A percentile compares a stretch with the other conserved stretches of the same genome.
Conservation (phyloP, 805 yeast genomes). For the Hyphopichia homilentoma region DNA sequence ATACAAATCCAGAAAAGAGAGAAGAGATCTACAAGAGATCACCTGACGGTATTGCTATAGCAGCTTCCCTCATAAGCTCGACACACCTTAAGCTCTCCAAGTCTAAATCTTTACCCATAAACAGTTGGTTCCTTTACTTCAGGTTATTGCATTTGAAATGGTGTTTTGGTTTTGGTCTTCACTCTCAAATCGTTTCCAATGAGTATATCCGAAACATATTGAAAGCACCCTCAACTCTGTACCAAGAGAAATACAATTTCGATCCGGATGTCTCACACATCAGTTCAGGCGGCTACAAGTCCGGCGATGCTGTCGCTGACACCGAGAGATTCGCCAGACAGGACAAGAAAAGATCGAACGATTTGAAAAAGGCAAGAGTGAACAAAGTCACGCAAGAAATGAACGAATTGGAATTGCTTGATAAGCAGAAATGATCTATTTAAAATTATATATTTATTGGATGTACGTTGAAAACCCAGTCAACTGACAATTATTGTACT, state of each 20-base stretch:
- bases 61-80: conserved; percentile 25
- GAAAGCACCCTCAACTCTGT: conserved; percentile 28
- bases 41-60: conserved; percentile 31
- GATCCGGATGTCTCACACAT: conserved; percentile 11
- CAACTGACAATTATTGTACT: background rate
- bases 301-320: conserved; percentile 6
- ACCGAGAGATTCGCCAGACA: conserved; percentile 15
- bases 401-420: conserved; percentile 19
- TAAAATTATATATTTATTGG: background rate
- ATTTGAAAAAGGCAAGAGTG: conserved; percentile 34
- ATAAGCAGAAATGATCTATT: conserved; percentile 2
- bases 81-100: conserved; percentile 43
- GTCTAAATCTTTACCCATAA: conserved; percentile 43
- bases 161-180: conserved; percentile 51
- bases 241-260: conserved; percentile 13
- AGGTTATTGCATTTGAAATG: conserved; percentile 48
- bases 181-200: conserved; percentile 42
- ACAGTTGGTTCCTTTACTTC: conserved; percentile 48
- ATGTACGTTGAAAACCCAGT: background rate
- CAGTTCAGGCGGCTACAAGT: conserved; percentile 8
- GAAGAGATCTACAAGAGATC: conserved; percentile 34
- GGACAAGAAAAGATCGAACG: conserved; percentile 34
- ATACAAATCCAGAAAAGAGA: conserved; percentile 30
- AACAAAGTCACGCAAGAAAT: conserved; percentile 30
- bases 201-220: conserved; percentile 31